Conservation (phyloP, 108 stramenopile species). For the Cyclotella atomus region DNA sequence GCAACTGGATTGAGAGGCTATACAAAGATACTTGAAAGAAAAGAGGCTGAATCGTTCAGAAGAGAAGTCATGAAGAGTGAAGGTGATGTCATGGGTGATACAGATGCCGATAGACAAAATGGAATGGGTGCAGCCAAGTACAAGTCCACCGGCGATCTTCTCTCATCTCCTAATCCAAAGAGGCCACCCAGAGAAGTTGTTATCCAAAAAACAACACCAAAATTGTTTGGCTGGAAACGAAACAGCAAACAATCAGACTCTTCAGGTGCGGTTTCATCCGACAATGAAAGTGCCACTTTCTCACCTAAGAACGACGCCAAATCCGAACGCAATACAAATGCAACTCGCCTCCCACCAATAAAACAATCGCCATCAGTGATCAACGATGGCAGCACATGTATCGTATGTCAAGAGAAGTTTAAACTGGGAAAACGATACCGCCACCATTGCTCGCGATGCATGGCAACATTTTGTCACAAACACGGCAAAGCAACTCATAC, state of each 20-base stretch:
- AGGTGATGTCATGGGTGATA: not conserved
- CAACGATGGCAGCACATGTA: conserved; percentile 46
- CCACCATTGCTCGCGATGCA: conserved; percentile 60
- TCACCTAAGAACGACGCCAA: not conserved
- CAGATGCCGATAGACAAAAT: not conserved
- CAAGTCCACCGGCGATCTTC: not conserved
- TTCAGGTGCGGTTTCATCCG: not conserved
- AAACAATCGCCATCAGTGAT: conserved; percentile 9
- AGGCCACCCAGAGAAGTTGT: conserved; percentile 7
- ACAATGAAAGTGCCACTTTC: conserved; percentile 5
- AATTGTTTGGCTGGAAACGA: not conserved
- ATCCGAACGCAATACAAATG: not conserved
- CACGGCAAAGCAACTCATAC: conserved; percentile 53
- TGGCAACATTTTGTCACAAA: conserved; percentile 65
- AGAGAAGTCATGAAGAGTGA: not conserved
- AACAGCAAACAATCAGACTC: not conserved
- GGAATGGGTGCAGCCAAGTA: not conserved
- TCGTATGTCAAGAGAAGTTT: conserved; percentile 54
- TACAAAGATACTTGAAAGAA: not conserved
- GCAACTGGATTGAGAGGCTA: conserved; percentile 51
- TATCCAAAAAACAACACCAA: not conserved
- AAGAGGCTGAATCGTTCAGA: not conserved
- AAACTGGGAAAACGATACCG: conserved; percentile 51
- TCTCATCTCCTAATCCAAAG: not conserved
- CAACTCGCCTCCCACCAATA: not conserved